A percentile compares a stretch with the other conserved stretches of the same genome.
phyloP scores from a whole-genome alignment of 176 grass and related monocot genomes.

The Phyllostachys edulis region DNA sequence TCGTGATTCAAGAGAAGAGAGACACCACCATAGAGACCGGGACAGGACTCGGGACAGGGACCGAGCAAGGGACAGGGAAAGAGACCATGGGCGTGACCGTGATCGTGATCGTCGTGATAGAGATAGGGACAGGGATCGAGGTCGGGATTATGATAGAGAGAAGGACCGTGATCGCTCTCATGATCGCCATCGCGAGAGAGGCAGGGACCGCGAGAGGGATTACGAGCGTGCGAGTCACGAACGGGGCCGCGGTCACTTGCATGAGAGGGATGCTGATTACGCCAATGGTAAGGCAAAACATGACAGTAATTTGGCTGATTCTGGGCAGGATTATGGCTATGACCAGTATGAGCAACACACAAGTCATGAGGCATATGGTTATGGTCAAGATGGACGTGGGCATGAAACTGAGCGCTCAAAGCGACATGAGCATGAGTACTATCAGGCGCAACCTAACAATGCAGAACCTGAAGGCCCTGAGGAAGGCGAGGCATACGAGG shows the following conservation, averaged over 20 bases:
- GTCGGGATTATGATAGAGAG: constrained; percentile 58
- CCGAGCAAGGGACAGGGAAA: constrained; percentile 50
- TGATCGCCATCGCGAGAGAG: constrained; percentile 63
- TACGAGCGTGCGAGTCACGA: constrained; percentile 52
- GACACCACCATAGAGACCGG: constrained; percentile 58
- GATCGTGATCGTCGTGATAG: constrained; percentile 49
- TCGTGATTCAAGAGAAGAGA: constrained; percentile 64
- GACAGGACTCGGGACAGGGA: constrained; percentile 60
- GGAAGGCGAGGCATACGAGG: constrained; percentile 85
- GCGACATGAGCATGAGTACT: constrained; percentile 44
- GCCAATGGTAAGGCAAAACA: constrained; percentile 51
- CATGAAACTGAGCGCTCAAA: constrained; percentile 47
- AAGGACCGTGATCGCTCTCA: too few relatives aligned
- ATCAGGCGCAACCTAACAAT: constrained; percentile 39
- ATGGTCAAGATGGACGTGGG: constrained; percentile 43
- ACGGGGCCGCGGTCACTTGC: constrained; percentile 49
- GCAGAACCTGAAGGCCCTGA: constrained; percentile 69
- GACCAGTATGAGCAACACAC: constrained; percentile 52
- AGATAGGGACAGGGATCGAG: constrained; percentile 68
- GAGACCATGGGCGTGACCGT: constrained; percentile 65
- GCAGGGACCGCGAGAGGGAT: constrained; percentile 61
- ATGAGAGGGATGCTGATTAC: constrained; percentile 54
- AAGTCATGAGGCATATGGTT: constrained; percentile 43
- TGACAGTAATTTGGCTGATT: constrained; percentile 52
- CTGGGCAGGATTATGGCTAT: constrained; percentile 51